These are phyloP conservation scores for Podaxis sp. DNA, from an alignment of 768 basidiomycete species.

Conservation along the genomic window DNA sequence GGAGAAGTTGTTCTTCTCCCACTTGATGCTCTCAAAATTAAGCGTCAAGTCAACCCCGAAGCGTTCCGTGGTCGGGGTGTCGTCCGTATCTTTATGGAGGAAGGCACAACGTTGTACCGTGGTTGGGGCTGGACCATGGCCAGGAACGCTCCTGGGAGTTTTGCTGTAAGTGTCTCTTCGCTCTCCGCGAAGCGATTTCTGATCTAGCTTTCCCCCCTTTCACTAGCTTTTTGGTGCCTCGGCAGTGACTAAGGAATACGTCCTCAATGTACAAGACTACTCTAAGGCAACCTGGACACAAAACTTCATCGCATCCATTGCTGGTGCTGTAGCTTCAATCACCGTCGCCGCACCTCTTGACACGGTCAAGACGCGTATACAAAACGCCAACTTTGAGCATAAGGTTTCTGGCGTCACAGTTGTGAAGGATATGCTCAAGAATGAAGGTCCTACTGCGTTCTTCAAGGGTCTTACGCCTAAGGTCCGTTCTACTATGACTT, in stretches of 20 bases:
- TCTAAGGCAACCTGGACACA: slow-evolving; percentile 94
- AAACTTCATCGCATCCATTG: slow-evolving; percentile 95
- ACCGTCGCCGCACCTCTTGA: slow-evolving; percentile 96
- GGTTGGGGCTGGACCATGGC: slow-evolving; percentile 99
- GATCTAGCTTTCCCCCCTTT: background rate
- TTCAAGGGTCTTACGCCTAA: slow-evolving; percentile 99
- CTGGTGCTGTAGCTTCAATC: slow-evolving; percentile 93
- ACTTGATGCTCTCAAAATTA: slow-evolving; percentile 96
- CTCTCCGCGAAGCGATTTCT: background rate
- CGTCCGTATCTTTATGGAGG: slow-evolving; percentile 86
- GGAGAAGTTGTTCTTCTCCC: slow-evolving; percentile 99
- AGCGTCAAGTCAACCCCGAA: slow-evolving; percentile 97
- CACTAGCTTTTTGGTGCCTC: slow-evolving; percentile 95
- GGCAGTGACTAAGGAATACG: slow-evolving; percentile 90
- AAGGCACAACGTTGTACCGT: slow-evolving; percentile 89
- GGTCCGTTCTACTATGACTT: slow-evolving; percentile 41
- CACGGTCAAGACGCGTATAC: slow-evolving; percentile 95
- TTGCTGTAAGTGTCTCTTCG: slow-evolving; percentile 64
- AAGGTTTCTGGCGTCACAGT: slow-evolving; percentile 81
- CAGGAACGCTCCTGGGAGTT: slow-evolving; percentile 93
- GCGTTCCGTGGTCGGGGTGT: slow-evolving; percentile 95
- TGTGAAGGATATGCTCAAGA: slow-evolving; percentile 79
- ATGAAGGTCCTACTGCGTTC: slow-evolving; percentile 82
- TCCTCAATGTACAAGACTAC: slow-evolving; percentile 87
- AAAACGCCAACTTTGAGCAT: slow-evolving; percentile 95